A percentile compares a stretch with the other conserved stretches of the same genome.
Conservation (phyloP, 2,329 filamentous ascomycete genomes). For the Leptosphaerulina australis region DNA sequence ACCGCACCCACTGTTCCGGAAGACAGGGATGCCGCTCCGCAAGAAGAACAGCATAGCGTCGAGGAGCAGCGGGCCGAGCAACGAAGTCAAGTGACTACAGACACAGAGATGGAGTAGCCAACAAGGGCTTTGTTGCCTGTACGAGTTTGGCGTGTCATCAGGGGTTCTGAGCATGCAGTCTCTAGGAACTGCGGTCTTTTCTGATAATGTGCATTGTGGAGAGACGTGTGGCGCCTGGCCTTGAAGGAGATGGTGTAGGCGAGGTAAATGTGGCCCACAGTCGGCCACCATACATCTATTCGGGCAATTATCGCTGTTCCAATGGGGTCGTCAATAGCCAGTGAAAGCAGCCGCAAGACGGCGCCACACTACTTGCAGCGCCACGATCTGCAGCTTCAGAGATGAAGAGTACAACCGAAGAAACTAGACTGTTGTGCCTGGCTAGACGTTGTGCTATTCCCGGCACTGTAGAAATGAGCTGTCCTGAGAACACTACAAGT, state of each 20-base stretch:
- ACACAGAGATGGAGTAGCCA: constrained; percentile 36
- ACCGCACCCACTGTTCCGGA: constrained; percentile 43
- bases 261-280: constrained; percentile 27
- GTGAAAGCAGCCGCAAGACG: constrained; percentile 25
- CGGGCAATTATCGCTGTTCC: constrained; percentile 35
- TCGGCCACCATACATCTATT: constrained; percentile 34
- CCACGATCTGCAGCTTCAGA: constrained; percentile 27
- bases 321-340: constrained; percentile 23
- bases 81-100: constrained; percentile 46
- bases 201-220: constrained; percentile 44
- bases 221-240: constrained; percentile 39
- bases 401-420: constrained; percentile 27
- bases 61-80: constrained; percentile 50
- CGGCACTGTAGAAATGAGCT: constrained; percentile 33
- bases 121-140: constrained; percentile 35
- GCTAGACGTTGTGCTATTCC: constrained; percentile 35
- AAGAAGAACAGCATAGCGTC: constrained; percentile 45
- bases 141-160: constrained; percentile 35
- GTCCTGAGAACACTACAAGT: constrained; percentile 23
- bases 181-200: constrained; percentile 22
- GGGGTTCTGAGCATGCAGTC: constrained; percentile 19
- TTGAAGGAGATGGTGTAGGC: constrained; percentile 11
- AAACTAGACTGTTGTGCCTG: constrained; percentile 32
- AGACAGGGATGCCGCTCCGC: constrained; percentile 46
- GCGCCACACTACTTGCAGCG: constrained; percentile 41